These are phyloP conservation scores for Prunus persica DNA, from an alignment of 306 rosid species.

Conservation along the genomic window Prunus_persica_NCBIv2 NC_034009.1:18805001-18805500, in stretches of 20 bases:
- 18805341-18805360: slow-evolving; percentile 40
- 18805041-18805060: too few species aligned
- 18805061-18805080: slow-evolving; percentile 6
- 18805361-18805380: slow-evolving; percentile 56
- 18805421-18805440: slow-evolving; percentile 65
- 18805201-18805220: slow-evolving; percentile 24
- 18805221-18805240: slow-evolving; percentile 1
- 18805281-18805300: slow-evolving; percentile 65
- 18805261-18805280: slow-evolving; percentile 82
- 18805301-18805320: slow-evolving; percentile 76
- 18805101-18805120: background rate
- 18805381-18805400: slow-evolving; percentile 96
- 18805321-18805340: slow-evolving; percentile 45
- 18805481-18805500: slow-evolving; percentile 31
- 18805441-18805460: slow-evolving; percentile 89
- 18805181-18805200: slow-evolving; percentile 15
- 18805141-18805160: slow-evolving; percentile 21
- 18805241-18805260: slow-evolving; percentile 55
- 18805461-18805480: slow-evolving; percentile 78
- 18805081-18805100: background rate
- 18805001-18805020: background rate
- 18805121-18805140: slow-evolving; percentile 13
- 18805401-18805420: slow-evolving; percentile 59
- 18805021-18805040: background rate
- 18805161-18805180: slow-evolving; percentile 18